Conservation (phyloP, 225 moss, liverwort and hornwort genomes). For the Pseudoscleropodium purum region DNA sequence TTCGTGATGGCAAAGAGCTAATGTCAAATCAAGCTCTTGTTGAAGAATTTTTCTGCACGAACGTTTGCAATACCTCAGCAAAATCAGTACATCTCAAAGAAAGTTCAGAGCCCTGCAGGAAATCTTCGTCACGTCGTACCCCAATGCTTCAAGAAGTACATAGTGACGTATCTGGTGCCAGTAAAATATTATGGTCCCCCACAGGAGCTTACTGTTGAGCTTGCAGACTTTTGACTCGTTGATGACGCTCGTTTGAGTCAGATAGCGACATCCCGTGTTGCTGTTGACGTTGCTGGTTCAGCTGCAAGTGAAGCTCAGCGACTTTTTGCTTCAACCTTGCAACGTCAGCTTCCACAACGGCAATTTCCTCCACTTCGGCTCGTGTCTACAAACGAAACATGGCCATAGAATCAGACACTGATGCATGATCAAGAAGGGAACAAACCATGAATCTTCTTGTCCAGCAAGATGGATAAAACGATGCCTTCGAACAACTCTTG, state of each 20-base stretch:
- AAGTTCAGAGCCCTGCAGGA: background rate
- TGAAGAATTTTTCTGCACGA: conserved; percentile 64
- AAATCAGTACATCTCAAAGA: background rate
- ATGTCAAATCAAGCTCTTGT: conserved; percentile 80
- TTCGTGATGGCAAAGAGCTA: conserved; percentile 92
- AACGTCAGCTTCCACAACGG: conserved; percentile 92
- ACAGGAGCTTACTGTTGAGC: conserved; percentile 76
- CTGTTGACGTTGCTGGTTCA: conserved; percentile 83
- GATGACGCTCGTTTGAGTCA: conserved; percentile 77
- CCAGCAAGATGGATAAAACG: background rate
- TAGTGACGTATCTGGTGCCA: background rate
- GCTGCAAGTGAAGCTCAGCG: conserved; percentile 73
- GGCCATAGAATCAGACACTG: background rate
- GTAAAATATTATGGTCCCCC: background rate
- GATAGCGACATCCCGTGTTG: conserved; percentile 86
- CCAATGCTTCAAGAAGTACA: background rate
- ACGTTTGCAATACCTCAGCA: background rate
- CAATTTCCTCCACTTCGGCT: conserved; percentile 97
- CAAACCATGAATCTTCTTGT: background rate
- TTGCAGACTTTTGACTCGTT: conserved; percentile 91
- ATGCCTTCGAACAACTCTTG: background rate
- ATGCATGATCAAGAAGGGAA: background rate
- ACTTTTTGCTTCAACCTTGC: conserved; percentile 95
- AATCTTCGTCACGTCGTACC: background rate
- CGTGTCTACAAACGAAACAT: conserved; percentile 48